Conservation (phyloP, 2,329 filamentous ascomycete species). For the Neoscytalidium dimidiatum region DNA sequence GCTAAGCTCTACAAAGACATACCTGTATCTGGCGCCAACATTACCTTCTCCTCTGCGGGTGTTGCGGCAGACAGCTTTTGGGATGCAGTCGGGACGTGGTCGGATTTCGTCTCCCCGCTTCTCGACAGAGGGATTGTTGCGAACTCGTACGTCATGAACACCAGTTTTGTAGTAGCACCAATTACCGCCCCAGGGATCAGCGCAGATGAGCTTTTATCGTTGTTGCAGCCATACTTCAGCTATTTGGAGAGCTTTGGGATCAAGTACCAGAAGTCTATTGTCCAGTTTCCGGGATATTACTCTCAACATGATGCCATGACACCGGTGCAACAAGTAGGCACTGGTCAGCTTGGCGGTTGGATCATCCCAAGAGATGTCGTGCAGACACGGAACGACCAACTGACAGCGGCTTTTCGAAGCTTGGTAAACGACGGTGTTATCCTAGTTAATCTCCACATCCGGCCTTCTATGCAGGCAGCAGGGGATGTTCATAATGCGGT, state of each 20-base stretch:
- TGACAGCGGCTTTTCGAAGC: constrained; percentile 22
- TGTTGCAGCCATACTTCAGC: constrained; percentile 28
- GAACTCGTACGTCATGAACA: constrained; percentile 28
- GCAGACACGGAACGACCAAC: constrained; percentile 23
- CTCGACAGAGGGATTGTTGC: constrained; percentile 14
- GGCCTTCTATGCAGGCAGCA: constrained; percentile 21
- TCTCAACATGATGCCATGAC: neutral
- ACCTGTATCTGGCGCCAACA: constrained; percentile 28
- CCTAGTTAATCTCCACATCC: constrained; percentile 14
- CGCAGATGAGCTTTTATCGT: neutral
- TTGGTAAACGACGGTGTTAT: constrained; percentile 1
- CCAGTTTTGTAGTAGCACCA: constrained; percentile 13
- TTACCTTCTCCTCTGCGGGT: constrained; percentile 21
- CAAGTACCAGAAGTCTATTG: neutral
- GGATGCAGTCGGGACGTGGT: neutral
- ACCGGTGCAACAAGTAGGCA: constrained; percentile 27
- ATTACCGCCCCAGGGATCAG: neutral
- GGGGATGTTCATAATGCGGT: constrained; percentile 18
- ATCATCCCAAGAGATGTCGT: constrained; percentile 18
- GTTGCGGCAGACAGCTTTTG: neutral
- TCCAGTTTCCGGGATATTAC: neutral
- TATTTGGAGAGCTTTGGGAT: constrained; percentile 22
- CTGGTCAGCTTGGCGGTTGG: constrained; percentile 27
- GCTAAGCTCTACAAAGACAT: constrained; percentile 28
- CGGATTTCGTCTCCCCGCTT: neutral